Evolutionary conservation across 2,329 filamentous ascomycete genomes (phyloP).

Genomic region (Parascedosporium putredinis): DNA sequence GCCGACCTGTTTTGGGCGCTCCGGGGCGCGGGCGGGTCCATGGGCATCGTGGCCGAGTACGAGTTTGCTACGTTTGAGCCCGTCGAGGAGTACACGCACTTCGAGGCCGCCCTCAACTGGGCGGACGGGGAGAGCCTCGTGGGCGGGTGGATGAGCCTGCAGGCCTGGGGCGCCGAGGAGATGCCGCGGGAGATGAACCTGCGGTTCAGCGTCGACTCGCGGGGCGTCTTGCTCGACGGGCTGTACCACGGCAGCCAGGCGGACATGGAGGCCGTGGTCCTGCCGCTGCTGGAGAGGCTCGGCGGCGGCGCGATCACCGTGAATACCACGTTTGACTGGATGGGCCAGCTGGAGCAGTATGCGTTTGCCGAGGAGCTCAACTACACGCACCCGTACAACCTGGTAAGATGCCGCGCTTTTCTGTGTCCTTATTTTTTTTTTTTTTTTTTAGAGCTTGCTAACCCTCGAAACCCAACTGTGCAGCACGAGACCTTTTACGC

Average conservation of each 20-base stretch:
- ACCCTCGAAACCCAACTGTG: not conserved
- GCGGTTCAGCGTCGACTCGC: slow-evolving; percentile 15
- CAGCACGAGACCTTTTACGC: slow-evolving; percentile 21
- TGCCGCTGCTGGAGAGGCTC: slow-evolving; percentile 15
- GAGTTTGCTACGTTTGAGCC: slow-evolving; percentile 28
- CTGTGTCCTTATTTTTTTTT: too few species aligned
- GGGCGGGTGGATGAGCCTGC: slow-evolving; percentile 16
- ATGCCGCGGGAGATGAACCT: slow-evolving; percentile 19
- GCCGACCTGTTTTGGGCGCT: slow-evolving; percentile 55
- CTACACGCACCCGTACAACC: slow-evolving; percentile 17
- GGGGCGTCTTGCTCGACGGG: slow-evolving; percentile 16
- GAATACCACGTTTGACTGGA: slow-evolving; percentile 7
- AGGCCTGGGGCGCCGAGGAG: slow-evolving; percentile 14
- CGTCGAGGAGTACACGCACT: slow-evolving; percentile 20
- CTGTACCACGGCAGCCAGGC: slow-evolving; percentile 17
- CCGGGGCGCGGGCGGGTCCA: slow-evolving; percentile 42
- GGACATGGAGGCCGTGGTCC: slow-evolving; percentile 11
- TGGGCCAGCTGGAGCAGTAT: slow-evolving; percentile 11
- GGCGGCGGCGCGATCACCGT: slow-evolving; percentile 4
- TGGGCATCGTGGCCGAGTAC: slow-evolving; percentile 29
- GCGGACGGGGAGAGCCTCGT: slow-evolving; percentile 5
- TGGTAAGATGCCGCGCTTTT: slow-evolving; percentile 12
- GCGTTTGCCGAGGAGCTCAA: slow-evolving; percentile 12
- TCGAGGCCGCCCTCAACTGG: slow-evolving; percentile 13
- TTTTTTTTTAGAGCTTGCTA: too few species aligned